Evolutionary conservation across 441 rosid genomes (phyloP).

Genomic region (Populus hybrid): DNA sequence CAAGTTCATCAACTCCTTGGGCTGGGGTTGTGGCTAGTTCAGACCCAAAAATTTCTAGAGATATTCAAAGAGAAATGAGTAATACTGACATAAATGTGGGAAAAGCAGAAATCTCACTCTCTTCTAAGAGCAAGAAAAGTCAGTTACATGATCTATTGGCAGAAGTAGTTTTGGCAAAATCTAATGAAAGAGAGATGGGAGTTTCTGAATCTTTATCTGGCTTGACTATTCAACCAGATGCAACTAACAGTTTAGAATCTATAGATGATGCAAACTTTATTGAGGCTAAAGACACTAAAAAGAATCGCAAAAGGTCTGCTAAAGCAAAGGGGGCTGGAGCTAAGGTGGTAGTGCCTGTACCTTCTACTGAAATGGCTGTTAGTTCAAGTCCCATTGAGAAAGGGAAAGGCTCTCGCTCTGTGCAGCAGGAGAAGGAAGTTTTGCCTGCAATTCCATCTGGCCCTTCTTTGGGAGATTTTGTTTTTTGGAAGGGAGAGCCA

Average conservation of each 20-base stretch:
- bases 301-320: slow-evolving; percentile 85
- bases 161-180: slow-evolving; percentile 62
- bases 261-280: slow-evolving; percentile 71
- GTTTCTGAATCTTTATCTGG: slow-evolving; percentile 30
- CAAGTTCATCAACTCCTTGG: slow-evolving; percentile 63
- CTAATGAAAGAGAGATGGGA: slow-evolving; percentile 48
- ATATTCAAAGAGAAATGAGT: slow-evolving; percentile 40
- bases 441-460: slow-evolving; percentile 84
- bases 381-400: slow-evolving; percentile 69
- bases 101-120: slow-evolving; percentile 44
- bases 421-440: slow-evolving; percentile 67
- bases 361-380: slow-evolving; percentile 46
- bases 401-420: slow-evolving; percentile 54
- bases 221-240: slow-evolving; percentile 28
- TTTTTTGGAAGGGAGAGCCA: slow-evolving; percentile 80
- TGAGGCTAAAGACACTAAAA: slow-evolving; percentile 88
- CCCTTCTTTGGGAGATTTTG: slow-evolving; percentile 95
- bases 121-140: slow-evolving; percentile 54
- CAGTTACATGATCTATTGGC: slow-evolving; percentile 69
- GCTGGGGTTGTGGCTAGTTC: slow-evolving; percentile 62
- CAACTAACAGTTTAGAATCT: slow-evolving; percentile 31
- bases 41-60: slow-evolving; percentile 50
- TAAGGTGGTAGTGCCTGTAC: slow-evolving; percentile 39
- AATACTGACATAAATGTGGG: slow-evolving; percentile 33
- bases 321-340: slow-evolving; percentile 67